Evolutionary conservation across 148 eudicot genomes (phyloP).

Genomic region (Oxyria digyna): DNA sequence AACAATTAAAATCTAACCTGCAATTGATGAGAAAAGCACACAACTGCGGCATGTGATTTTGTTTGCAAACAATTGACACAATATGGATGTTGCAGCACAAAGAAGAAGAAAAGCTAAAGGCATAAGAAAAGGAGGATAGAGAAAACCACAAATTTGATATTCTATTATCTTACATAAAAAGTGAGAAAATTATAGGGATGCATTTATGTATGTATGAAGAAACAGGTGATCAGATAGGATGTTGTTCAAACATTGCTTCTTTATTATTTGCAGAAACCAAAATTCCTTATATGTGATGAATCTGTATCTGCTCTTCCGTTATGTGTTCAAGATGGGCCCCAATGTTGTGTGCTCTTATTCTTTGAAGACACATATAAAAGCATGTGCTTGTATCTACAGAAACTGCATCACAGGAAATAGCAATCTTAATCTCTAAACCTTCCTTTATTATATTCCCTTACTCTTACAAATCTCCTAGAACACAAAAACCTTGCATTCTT

Average conservation of each 20-base stretch:
- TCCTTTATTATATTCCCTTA: slow-evolving; percentile 8
- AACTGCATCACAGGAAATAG: slow-evolving; percentile 28
- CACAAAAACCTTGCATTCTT: background rate
- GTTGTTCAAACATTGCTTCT: slow-evolving; percentile 36
- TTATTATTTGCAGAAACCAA: slow-evolving; percentile 30
- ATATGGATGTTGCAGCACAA: no score
- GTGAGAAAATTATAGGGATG: slow-evolving; percentile 25
- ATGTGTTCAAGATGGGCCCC: slow-evolving; percentile 33
- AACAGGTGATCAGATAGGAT: slow-evolving; percentile 52
- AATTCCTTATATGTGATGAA: slow-evolving; percentile 22
- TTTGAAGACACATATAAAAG: slow-evolving; percentile 33
- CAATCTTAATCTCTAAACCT: slow-evolving; percentile 19
- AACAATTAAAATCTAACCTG: background rate
- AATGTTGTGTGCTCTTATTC: slow-evolving; percentile 30
- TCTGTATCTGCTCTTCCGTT: slow-evolving; percentile 44
- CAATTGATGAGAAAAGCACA: slow-evolving; percentile 8
- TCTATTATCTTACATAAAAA: slow-evolving; percentile 27
- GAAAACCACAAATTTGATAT: background rate
- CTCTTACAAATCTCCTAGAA: background rate
- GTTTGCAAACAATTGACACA: background rate
- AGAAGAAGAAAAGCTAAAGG: slow-evolving; percentile 11
- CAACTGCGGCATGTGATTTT: slow-evolving; percentile 11
- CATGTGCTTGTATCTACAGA: slow-evolving; percentile 30
- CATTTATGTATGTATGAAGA: slow-evolving; percentile 24
- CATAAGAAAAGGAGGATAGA: background rate